A percentile compares a stretch with the other conserved stretches of the same genome.
phyloP scores from a whole-genome alignment of 352 stramenopile species.

The Aphanomyces euteiches region DNA sequence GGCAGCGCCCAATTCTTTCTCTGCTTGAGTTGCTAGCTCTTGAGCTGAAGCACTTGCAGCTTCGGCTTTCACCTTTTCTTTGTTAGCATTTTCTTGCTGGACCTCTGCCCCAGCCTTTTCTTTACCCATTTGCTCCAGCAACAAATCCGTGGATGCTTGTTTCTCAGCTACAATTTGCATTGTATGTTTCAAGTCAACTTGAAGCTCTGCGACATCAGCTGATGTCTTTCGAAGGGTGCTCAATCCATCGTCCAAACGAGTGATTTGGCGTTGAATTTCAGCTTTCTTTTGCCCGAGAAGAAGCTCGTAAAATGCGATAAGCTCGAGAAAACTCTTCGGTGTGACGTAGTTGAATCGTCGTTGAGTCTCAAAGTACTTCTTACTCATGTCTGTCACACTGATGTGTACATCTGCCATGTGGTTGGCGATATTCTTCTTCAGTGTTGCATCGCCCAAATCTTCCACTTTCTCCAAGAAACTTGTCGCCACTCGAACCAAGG shows the following conservation, averaged over 20 bases:
- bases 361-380: conserved; percentile 94
- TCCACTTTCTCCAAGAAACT: conserved; percentile 96
- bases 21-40: conserved; percentile 90
- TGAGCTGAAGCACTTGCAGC: conserved; percentile 88
- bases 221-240: conserved; percentile 95
- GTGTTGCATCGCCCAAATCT: conserved; percentile 67
- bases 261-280: conserved; percentile 94
- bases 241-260: conserved; percentile 94
- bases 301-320: conserved; percentile 98
- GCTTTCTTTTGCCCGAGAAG: conserved; percentile 93
- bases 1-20: conserved; percentile 93
- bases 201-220: conserved; percentile 93
- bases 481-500: conserved; percentile 94
- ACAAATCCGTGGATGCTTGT: conserved; percentile 89
- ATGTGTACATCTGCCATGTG: conserved; percentile 98
- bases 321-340: conserved; percentile 97
- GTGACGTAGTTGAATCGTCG: conserved; percentile 98
- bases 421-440: conserved; percentile 91
- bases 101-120: conserved; percentile 93
- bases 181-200: conserved; percentile 93
- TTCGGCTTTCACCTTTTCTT: conserved; percentile 92
- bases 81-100: conserved; percentile 92
- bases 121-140: conserved; percentile 92
- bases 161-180: conserved; percentile 96
- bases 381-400: conserved; percentile 93